Conservation (phyloP, 441 rosid genomes). For the Raphanus hybrid region DNA sequence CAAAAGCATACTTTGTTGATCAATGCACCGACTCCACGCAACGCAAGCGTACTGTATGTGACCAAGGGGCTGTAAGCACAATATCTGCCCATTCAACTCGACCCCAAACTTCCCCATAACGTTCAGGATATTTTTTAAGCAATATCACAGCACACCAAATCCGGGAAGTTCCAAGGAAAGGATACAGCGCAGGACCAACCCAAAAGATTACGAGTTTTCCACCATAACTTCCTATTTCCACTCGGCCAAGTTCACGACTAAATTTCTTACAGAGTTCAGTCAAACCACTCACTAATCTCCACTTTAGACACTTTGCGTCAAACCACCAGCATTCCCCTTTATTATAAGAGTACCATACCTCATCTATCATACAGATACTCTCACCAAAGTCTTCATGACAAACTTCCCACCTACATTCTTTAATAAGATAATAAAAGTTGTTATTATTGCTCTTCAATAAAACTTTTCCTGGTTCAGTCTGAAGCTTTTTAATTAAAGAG, state of each 20-base stretch:
- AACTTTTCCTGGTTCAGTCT: background rate
- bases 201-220: conserved; percentile 1
- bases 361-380: background rate
- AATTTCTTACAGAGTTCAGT: background rate
- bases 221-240: background rate
- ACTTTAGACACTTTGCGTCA: background rate
- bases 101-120: background rate
- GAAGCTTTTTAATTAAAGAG: background rate
- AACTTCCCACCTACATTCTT: background rate
- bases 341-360: background rate
- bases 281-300: background rate
- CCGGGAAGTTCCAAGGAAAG: background rate
- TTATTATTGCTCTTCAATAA: background rate
- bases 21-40: background rate
- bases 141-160: conserved; percentile 4
- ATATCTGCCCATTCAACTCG: background rate
- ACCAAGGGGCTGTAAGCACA: background rate
- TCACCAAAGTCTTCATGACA: background rate
- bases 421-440: background rate
- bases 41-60: background rate
- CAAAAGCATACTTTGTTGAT: background rate
- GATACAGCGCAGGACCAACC: background rate
- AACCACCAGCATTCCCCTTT: background rate
- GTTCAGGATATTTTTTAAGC: background rate
- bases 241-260: background rate